Conservation (phyloP, 768 basidiomycete genomes). For the Mycena galericulata region DNA sequence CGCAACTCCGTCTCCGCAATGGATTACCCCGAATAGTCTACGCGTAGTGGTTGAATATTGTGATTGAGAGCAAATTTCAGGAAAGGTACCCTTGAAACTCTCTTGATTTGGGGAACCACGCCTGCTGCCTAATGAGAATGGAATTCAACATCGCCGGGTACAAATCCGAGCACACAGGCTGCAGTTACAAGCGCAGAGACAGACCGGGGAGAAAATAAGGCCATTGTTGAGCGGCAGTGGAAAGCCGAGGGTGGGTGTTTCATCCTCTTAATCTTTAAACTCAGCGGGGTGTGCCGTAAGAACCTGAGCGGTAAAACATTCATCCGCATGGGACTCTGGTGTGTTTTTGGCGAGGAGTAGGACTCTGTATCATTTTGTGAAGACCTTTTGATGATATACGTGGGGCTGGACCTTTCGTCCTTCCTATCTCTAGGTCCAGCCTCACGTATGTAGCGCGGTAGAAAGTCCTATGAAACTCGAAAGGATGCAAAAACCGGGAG, state of each 20-base stretch:
- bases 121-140: slow-evolving; percentile 39
- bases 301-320: neutral
- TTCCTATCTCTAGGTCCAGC: too few species aligned
- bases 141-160: slow-evolving; percentile 39
- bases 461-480: too few species aligned
- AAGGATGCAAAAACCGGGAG: too few species aligned
- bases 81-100: slow-evolving; percentile 40
- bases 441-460: too few species aligned
- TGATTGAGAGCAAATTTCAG: too few species aligned
- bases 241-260: neutral
- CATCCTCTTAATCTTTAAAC: neutral
- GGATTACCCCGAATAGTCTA: slow-evolving; percentile 40
- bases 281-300: too few species aligned
- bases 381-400: neutral
- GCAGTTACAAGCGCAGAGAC: slow-evolving; percentile 1
- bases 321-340: slow-evolving; percentile 10
- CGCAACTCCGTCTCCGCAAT: slow-evolving; percentile 39
- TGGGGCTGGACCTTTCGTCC: too few species aligned
- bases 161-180: neutral
- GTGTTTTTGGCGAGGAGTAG: slow-evolving; percentile 2
- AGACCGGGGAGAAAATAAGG: neutral
- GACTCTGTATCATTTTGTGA: neutral
- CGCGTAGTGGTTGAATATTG: neutral
- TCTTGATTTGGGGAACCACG: slow-evolving; percentile 39
- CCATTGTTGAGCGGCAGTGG: neutral